These are phyloP conservation scores for Pulveroboletus sp. DNA, from an alignment of 1,284 basidiomycete genomes.

Conservation along the genomic window DNA sequence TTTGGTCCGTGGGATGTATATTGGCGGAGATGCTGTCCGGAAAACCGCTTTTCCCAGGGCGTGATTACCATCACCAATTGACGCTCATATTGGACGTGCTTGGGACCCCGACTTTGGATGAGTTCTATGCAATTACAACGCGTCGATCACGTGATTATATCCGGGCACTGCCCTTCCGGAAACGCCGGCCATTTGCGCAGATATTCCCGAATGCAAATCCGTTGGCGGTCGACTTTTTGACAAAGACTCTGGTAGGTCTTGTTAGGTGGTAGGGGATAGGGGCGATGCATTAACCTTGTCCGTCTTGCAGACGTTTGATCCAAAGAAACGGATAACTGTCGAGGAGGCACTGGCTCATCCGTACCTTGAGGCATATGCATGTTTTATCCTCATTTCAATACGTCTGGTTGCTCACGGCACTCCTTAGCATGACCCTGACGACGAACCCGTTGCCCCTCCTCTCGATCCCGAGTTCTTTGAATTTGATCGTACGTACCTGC, in stretches of 20 bases:
- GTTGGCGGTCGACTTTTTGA: conserved; percentile 87
- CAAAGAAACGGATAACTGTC: conserved; percentile 89
- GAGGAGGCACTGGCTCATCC: conserved; percentile 91
- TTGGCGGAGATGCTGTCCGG: conserved; percentile 95
- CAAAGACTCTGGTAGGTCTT: conserved; percentile 78
- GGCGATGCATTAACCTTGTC: not conserved
- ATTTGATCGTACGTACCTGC: conserved; percentile 62
- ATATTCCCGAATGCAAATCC: conserved; percentile 88
- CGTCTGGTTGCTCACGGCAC: conserved; percentile 7
- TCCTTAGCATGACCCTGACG: conserved; percentile 81
- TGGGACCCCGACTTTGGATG: conserved; percentile 90
- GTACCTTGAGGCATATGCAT: conserved; percentile 86
- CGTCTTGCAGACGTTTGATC: conserved; percentile 74
- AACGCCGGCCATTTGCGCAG: conserved; percentile 73
- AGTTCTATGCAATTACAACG: conserved; percentile 89
- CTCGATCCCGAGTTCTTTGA: conserved; percentile 92
- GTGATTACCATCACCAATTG: conserved; percentile 96
- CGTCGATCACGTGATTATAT: conserved; percentile 88
- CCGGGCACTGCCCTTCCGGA: conserved; percentile 84
- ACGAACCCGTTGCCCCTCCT: conserved; percentile 89
- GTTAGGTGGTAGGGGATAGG: not conserved
- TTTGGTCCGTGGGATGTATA: conserved; percentile 97
- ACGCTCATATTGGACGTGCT: conserved; percentile 89
- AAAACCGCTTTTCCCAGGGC: conserved; percentile 92
- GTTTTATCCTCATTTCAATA: conserved; percentile 31